Base-by-base conservation (phyloP, 2,329 filamentous ascomycete species). In the Microcyclospora tardicrescens region DNA sequence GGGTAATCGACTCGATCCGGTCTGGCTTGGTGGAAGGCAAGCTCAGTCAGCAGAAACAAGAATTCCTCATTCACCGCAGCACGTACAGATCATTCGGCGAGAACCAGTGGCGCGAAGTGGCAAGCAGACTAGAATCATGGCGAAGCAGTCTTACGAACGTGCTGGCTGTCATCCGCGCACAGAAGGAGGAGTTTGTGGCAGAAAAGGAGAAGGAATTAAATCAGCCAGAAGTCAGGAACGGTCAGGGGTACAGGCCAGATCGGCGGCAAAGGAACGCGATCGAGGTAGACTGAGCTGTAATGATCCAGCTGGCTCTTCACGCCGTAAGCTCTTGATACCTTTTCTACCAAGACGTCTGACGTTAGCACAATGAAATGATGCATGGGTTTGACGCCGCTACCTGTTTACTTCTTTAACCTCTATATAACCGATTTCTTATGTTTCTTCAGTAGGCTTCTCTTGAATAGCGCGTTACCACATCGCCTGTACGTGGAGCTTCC, bases 1-100 rank as follows among this genome's bases (percentile, higher is more conserved):
- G 91, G 91, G 85, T 93, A 50, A 98, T 98, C 56, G 91, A 98
- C 61, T 87, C 93, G 51, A 95, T 98, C 65, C 84, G 91, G 51
- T 85, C 87, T 35, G 86, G 87, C 28, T 77, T 98, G 29, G 84
- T 98, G 37, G 91, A 98, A 69, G 91, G 91, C 60, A 93, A 93
- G 67, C 77, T 98, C 51, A 91, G 83, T 42, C 91, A 98, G 68
- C 75, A 89, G 60, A 86, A 85, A 61, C 77, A 84, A 60, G 83
- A 89, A 47, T 96, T 98, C 73, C 73, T 95, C 38, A 85, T 98
- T 45, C 91, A 98, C 72, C 79, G 91, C 60, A 85, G 85, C 54
- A 94, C 86, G 43, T 95, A 96, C 73, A 81, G 91, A 45, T 87
- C 95, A 39, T 98, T 98, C 57, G 85, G 85, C 52, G 85, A 94